Evolutionary conservation across 2,329 filamentous ascomycete genomes (phyloP).

Genomic region (Cladophialophora bantiana): DNA sequence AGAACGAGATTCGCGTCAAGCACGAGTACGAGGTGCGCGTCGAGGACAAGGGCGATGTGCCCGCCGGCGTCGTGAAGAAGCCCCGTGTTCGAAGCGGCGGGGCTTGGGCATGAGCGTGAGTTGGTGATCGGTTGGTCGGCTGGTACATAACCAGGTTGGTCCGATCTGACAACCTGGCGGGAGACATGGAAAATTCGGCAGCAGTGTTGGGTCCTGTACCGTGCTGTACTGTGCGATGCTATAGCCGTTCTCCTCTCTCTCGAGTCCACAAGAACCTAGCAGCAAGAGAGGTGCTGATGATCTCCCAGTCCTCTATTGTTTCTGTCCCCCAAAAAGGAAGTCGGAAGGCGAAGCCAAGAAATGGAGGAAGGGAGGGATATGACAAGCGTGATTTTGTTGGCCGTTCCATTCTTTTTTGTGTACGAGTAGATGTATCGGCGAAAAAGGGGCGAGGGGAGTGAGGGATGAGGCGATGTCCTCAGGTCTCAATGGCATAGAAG

Average conservation of each 20-base stretch:
- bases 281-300: no score
- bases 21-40: conserved; percentile 24
- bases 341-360: not conserved
- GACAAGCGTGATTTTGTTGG: not conserved
- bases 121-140: no score
- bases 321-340: not conserved
- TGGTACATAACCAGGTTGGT: no score
- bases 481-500: no score
- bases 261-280: no score
- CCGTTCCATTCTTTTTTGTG: not conserved
- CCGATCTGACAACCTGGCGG: no score
- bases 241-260: no score
- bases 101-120: not conserved
- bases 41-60: conserved; percentile 8
- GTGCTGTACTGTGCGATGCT: no score
- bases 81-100: not conserved
- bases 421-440: not conserved
- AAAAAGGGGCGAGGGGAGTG: not conserved
- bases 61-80: not conserved
- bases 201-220: no score
- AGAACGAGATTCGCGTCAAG: conserved; percentile 21
- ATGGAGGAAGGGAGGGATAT: not conserved
- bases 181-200: no score
- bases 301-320: not conserved
- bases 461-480: not conserved